Conservation (phyloP, 805 yeast genomes). For the Maudiozyma saulgeensis region DNA sequence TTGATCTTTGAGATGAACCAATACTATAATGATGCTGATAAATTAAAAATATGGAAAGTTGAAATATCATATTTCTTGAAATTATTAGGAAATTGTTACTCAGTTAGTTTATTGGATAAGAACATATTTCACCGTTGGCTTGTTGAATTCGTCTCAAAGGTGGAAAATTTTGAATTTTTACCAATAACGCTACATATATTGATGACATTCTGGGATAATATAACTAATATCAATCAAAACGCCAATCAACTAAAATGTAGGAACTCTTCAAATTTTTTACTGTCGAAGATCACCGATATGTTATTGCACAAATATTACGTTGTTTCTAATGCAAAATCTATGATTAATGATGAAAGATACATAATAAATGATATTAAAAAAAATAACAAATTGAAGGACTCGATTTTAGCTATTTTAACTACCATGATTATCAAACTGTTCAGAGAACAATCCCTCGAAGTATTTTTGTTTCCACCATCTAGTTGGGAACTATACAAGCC, state of each 20-base stretch:
- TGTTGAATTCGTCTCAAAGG: constrained; percentile 40
- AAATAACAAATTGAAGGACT: constrained; percentile 25
- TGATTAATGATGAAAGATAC: constrained; percentile 30
- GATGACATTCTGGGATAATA: constrained; percentile 62
- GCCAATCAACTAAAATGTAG: neutral
- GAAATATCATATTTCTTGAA: constrained; percentile 52
- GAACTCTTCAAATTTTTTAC: constrained; percentile 28
- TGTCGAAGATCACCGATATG: constrained; percentile 57
- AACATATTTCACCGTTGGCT: constrained; percentile 55
- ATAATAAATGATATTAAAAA: constrained; percentile 31
- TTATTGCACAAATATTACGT: constrained; percentile 41
- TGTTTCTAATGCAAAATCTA: constrained; percentile 27
- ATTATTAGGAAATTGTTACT: constrained; percentile 54
- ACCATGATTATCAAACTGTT: constrained; percentile 24
- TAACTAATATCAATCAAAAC: constrained; percentile 30
- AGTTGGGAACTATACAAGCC: constrained; percentile 50
- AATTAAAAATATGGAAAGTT: constrained; percentile 32
- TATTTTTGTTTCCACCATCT: constrained; percentile 49
- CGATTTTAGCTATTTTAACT: constrained; percentile 20
- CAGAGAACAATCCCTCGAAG: constrained; percentile 34
- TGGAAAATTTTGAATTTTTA: constrained; percentile 32
- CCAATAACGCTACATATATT: constrained; percentile 45
- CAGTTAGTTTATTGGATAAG: constrained; percentile 58
- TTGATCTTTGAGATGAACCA: constrained; percentile 27
- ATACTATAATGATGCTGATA: constrained; percentile 22